Percentiles rank a stretch among this genome's conserved stretches.
Evolutionary conservation across 176 grass and related monocot genomes (phyloP).

Genomic region (Bromus sterilis): DNA sequence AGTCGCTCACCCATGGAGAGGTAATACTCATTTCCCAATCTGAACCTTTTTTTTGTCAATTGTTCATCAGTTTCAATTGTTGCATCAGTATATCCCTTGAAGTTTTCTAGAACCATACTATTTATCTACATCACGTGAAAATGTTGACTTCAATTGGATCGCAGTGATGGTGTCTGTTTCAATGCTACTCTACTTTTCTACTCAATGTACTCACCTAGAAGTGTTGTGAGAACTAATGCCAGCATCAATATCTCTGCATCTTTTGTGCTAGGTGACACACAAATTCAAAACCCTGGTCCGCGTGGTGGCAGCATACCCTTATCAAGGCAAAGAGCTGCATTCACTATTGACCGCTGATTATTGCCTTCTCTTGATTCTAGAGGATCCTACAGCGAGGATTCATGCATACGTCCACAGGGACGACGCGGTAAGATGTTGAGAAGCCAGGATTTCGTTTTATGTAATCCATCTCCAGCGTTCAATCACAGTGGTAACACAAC

Average conservation of each 20-base stretch:
- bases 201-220: background rate
- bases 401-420: constrained; percentile 46
- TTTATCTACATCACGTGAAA: background rate
- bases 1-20: constrained; percentile 54
- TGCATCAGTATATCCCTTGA: background rate
- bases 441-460: background rate
- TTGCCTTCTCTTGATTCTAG: constrained; percentile 44
- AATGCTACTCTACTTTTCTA: background rate
- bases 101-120: background rate
- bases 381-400: constrained; percentile 89
- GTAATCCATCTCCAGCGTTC: background rate
- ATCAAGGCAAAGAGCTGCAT: constrained; percentile 13
- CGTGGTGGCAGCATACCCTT: constrained; percentile 62
- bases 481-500: background rate
- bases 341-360: constrained; percentile 23
- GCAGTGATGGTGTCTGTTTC: background rate
- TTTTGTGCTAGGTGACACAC: constrained; percentile 53
- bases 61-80: background rate
- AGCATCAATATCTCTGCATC: background rate
- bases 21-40: constrained; percentile 33
- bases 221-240: background rate
- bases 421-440: constrained; percentile 48
- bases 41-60: background rate
- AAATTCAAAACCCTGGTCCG: constrained; percentile 65
- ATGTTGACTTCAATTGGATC: background rate